Conservation (phyloP, 108 stramenopile genomes). For the Nitzschia sp. region DNA sequence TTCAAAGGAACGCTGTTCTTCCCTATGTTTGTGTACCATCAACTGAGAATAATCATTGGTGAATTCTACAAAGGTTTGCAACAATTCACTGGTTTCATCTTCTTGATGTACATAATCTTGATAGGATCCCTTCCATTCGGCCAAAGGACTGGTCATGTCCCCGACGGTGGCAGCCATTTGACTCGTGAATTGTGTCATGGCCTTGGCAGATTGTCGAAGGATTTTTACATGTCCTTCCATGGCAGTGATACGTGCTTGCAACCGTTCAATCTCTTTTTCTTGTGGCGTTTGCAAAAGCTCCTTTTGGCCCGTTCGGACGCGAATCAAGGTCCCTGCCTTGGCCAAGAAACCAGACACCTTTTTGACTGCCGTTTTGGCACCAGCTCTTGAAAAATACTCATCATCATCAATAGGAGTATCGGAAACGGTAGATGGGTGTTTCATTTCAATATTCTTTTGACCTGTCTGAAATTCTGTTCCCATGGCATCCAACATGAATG, state of each 20-base stretch:
- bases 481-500: slow-evolving; percentile 72
- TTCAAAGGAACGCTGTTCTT: slow-evolving; percentile 72
- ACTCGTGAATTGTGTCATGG: slow-evolving; percentile 65
- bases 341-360: slow-evolving; percentile 59
- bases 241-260: slow-evolving; percentile 59
- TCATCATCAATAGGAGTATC: slow-evolving; percentile 33
- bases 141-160: slow-evolving; percentile 81
- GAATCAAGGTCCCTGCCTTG: slow-evolving; percentile 49
- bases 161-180: slow-evolving; percentile 63
- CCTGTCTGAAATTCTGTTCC: slow-evolving; percentile 53
- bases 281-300: slow-evolving; percentile 63
- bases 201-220: slow-evolving; percentile 66
- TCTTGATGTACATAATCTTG: slow-evolving; percentile 1
- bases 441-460: slow-evolving; percentile 46
- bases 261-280: slow-evolving; percentile 65
- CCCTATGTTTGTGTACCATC: slow-evolving; percentile 67
- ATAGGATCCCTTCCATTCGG: slow-evolving; percentile 43
- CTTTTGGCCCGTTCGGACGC: slow-evolving; percentile 38
- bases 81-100: slow-evolving; percentile 30
- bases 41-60: slow-evolving; percentile 54
- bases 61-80: slow-evolving; percentile 44
- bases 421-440: slow-evolving; percentile 19
- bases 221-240: slow-evolving; percentile 70
- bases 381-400: slow-evolving; percentile 2
- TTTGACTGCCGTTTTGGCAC: slow-evolving; percentile 11